These are phyloP conservation scores for Diaporthe helianthi DNA, from an alignment of 2,329 filamentous ascomycete species.

Conservation along the genomic window DNA sequence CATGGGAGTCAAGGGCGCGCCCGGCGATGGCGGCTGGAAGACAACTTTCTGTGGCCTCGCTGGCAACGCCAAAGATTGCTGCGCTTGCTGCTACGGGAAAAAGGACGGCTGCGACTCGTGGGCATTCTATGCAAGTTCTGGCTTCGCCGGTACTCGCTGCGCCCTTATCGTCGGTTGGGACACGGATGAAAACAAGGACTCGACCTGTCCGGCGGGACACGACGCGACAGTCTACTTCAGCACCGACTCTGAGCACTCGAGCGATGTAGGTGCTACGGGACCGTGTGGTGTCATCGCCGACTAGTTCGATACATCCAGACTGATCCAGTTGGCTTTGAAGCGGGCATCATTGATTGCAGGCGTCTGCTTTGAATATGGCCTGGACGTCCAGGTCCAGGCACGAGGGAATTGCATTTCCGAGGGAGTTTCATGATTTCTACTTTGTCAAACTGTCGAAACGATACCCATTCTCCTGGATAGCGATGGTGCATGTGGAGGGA, in stretches of 20 bases:
- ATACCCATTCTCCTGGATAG: constrained; percentile 11
- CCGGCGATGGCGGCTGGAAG: constrained; percentile 20
- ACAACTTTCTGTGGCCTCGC: constrained; percentile 18
- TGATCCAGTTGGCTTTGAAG: background rate
- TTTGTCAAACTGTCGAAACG: background rate
- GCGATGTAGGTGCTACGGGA: constrained; percentile 27
- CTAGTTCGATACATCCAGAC: background rate
- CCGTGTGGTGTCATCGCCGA: constrained; percentile 24
- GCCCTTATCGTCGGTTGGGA: constrained; percentile 30
- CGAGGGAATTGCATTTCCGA: background rate
- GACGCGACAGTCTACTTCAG: constrained; percentile 15
- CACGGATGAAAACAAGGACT: constrained; percentile 13
- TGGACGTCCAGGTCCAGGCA: background rate
- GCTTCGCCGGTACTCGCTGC: constrained; percentile 27
- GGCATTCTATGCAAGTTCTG: constrained; percentile 15
- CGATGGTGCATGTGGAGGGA: background rate
- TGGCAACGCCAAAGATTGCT: constrained; percentile 22
- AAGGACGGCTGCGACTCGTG: constrained; percentile 29
- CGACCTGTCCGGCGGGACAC: constrained; percentile 26
- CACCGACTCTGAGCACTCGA: background rate
- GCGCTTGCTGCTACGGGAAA: constrained; percentile 25
- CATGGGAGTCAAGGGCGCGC: constrained; percentile 26
- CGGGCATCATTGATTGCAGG: background rate
- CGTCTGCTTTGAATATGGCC: background rate
- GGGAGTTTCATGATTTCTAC: constrained; percentile 4